Conservation (phyloP, 352 stramenopile species). For the Phytopythium delawarense region DNA sequence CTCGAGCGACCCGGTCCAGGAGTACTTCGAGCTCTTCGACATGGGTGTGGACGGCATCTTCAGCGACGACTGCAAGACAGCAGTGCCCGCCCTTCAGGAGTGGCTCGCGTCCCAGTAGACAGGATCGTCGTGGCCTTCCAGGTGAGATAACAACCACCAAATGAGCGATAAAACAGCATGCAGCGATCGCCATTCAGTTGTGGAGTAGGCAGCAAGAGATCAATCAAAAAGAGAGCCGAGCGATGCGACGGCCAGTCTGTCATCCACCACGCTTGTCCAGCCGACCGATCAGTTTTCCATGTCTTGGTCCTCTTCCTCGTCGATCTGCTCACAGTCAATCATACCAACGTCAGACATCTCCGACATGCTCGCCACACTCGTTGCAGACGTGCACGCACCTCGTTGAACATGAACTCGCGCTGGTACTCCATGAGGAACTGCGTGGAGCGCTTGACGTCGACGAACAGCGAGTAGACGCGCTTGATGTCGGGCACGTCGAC, state of each 20-base stretch:
- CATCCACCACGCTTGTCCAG: not conserved
- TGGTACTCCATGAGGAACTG: slow-evolving; percentile 99
- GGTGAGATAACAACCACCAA: not conserved
- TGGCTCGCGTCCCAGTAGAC: slow-evolving; percentile 27
- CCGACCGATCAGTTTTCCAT: slow-evolving; percentile 21
- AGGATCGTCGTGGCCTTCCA: too few relatives aligned
- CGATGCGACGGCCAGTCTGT: not conserved
- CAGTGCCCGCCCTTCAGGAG: slow-evolving; percentile 32
- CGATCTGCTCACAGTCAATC: not conserved
- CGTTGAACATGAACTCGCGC: slow-evolving; percentile 99
- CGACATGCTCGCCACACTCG: not conserved
- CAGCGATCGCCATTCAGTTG: not conserved
- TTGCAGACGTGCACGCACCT: slow-evolving; percentile 38
- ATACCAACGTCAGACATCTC: slow-evolving; percentile 13
- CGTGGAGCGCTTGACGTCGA: slow-evolving; percentile 97
- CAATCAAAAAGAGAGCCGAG: not conserved
- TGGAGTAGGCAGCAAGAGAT: not conserved
- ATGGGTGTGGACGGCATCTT: slow-evolving; percentile 64
- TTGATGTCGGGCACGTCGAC: slow-evolving; percentile 92
- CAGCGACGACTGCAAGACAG: slow-evolving; percentile 55
- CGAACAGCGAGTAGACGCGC: slow-evolving; percentile 96
- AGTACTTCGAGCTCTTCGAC: slow-evolving; percentile 66
- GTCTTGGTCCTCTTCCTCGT: slow-evolving; percentile 38
- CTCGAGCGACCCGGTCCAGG: slow-evolving; percentile 44
- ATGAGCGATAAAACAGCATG: not conserved